Base-by-base conservation (phyloP, 805 yeast species). In the Candida sithepensis region DNA sequence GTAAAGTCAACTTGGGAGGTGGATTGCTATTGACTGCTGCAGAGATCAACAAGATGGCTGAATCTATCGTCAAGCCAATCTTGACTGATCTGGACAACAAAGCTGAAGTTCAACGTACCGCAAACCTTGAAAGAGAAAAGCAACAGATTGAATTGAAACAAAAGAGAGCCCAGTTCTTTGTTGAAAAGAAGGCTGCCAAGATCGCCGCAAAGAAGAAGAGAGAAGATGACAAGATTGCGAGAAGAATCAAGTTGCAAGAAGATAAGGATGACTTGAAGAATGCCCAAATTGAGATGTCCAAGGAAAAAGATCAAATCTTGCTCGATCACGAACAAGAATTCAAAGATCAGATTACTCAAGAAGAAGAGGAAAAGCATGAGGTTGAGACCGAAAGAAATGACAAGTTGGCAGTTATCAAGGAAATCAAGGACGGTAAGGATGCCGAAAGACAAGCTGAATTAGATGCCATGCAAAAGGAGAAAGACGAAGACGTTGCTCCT, bases 11-110 rank as follows among this genome's bases (percentile, higher is more conserved):
- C 60, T 69, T 92, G 52, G 99, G 99, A 50, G 96, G 96, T 52
- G 98, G 97, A 2, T 74, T 88, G 48, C 79, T 76, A 59, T 80
- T 92, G 77, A 73, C 86, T 36, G 85, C 77, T 50, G 77, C 73
- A 19, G 97, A 91, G 59, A 79, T 94, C 51, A 85, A 88, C 53
- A 76, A 76, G 44, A 78, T 92, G 71, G 98, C 99, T 19, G 70
- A 81, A 50, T 76, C 82, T 41, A 74, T 87, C 60, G 96, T 94
- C 48, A 75, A 78, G 55, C 99, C 99, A 8, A 90, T 92, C 4
- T 71, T 92, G 59, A 75, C 73, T 36, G 91, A 88, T 65, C 80
- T 92, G 59, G 73, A 78, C 56, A 67, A 73, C 41, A 84, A 86
- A 60, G 96, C 95, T 19, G 73, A 67, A 20, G 76, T 78, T 42